Evolutionary conservation across 345 rosid species (phyloP).

Genomic region (Moringa oleifera): DNA sequence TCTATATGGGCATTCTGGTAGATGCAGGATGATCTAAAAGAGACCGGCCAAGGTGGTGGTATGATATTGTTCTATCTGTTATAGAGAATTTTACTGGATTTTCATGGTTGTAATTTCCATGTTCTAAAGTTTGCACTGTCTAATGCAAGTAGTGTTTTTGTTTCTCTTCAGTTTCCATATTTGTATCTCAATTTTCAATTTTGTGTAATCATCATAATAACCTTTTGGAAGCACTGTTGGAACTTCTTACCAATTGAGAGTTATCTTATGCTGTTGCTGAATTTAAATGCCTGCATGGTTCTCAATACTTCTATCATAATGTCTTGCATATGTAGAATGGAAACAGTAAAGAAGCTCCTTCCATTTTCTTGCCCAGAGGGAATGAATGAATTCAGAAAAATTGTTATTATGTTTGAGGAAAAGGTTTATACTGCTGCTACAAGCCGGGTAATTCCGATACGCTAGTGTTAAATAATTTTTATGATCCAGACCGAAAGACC

Average conservation of each 20-base stretch:
- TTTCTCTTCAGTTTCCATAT: too few species aligned
- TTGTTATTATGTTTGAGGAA: conserved; percentile 79
- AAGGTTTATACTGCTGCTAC: conserved; percentile 58
- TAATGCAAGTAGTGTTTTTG: too few species aligned
- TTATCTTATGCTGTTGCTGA: not conserved
- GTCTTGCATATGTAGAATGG: conserved; percentile 41
- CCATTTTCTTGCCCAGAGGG: conserved; percentile 73
- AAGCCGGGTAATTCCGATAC: conserved; percentile 45
- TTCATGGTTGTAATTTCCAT: too few species aligned
- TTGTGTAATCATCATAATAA: not conserved
- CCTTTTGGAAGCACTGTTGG: not conserved
- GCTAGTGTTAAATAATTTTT: not conserved
- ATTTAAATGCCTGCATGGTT: not conserved
- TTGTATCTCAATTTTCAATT: conserved; percentile 1
- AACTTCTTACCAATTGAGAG: not conserved
- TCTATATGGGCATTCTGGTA: too few species aligned
- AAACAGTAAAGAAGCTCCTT: conserved; percentile 55
- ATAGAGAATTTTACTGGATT: too few species aligned
- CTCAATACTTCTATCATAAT: not conserved
- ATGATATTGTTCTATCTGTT: too few species aligned
- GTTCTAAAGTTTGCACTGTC: too few species aligned
- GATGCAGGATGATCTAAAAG: too few species aligned
- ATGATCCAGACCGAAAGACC: not conserved
- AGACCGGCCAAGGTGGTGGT: too few species aligned
- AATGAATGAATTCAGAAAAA: conserved; percentile 56